Conservation (phyloP, 2,329 filamentous ascomycete species). For the Colletotrichum abscissum region DNA sequence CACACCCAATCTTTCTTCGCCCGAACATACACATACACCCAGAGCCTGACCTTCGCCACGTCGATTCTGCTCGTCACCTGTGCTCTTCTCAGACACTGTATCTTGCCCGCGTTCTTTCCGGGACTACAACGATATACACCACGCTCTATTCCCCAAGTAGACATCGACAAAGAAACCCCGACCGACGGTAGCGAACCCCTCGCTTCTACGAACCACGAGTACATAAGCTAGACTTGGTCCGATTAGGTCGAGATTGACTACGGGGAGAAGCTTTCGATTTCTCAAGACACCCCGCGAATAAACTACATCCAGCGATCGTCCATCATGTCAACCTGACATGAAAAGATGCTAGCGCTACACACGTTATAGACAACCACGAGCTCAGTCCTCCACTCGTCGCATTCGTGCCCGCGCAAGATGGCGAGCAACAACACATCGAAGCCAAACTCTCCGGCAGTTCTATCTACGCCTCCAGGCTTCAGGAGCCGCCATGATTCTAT, state of each 20-base stretch:
- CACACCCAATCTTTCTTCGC: slow-evolving; percentile 8
- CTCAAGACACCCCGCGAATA: neutral
- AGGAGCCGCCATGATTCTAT: slow-evolving; percentile 52
- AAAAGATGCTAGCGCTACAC: slow-evolving; percentile 14
- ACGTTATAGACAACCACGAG: slow-evolving; percentile 13
- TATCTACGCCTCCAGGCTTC: slow-evolving; percentile 45
- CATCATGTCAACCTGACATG: slow-evolving; percentile 23
- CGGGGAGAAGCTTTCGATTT: slow-evolving; percentile 7
- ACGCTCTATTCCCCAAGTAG: neutral
- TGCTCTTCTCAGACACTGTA: slow-evolving; percentile 8
- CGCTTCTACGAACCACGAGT: neutral
- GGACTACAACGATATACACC: slow-evolving; percentile 1
- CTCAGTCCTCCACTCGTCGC: slow-evolving; percentile 2
- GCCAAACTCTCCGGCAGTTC: slow-evolving; percentile 43
- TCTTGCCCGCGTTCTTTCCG: slow-evolving; percentile 5
- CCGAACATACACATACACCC: neutral
- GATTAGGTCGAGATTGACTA: neutral
- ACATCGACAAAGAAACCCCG: neutral
- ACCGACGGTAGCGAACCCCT: neutral
- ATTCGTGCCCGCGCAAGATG: slow-evolving; percentile 38
- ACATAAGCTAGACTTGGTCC: neutral
- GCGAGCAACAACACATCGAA: slow-evolving; percentile 45
- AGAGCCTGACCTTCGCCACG: slow-evolving; percentile 27
- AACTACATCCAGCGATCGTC: neutral
- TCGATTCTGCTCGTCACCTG: slow-evolving; percentile 21